A percentile compares a stretch with the other conserved stretches of the same genome.
phyloP scores from a whole-genome alignment of 176 grass and related monocot species.

The Lolium rigidum region DNA sequence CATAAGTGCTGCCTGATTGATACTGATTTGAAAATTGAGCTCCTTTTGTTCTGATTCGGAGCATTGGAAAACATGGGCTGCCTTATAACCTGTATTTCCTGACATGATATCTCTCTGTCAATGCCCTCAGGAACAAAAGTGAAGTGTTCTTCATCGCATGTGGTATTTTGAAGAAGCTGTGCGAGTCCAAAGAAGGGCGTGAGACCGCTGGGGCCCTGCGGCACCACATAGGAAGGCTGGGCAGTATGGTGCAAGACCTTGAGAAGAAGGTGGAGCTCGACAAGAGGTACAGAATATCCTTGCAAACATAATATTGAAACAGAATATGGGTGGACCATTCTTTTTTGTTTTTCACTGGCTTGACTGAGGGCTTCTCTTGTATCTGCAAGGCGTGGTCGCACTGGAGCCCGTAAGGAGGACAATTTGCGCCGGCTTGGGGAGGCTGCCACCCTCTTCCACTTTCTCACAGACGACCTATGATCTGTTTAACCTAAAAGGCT shows the following conservation, averaged over 20 bases:
- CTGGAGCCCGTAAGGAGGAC: constrained; percentile 31
- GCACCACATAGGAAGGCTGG: constrained; percentile 48
- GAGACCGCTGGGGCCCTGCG: constrained; percentile 17
- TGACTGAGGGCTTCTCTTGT: constrained; percentile 9
- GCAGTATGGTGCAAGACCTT: constrained; percentile 48
- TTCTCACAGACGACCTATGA: constrained; percentile 16
- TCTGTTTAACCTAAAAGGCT: not conserved
- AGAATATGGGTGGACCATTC: not conserved
- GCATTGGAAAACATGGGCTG: not conserved
- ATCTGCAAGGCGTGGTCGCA: constrained; percentile 43
- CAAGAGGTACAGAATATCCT: constrained; percentile 49
- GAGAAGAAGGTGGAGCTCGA: constrained; percentile 63
- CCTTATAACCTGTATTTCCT: not conserved
- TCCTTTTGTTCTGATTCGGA: not conserved
- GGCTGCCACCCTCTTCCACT: constrained; percentile 36
- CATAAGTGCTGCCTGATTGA: not conserved
- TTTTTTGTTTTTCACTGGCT: not conserved
- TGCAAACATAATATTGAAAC: not conserved
- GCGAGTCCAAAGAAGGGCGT: constrained; percentile 49
- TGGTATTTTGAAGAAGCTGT: constrained; percentile 61
- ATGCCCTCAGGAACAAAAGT: constrained; percentile 53
- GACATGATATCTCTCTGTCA: constrained; percentile 13
- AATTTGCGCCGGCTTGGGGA: constrained; percentile 40
- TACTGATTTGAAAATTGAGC: not conserved
- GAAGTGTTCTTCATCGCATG: constrained; percentile 53